Conservation (phyloP, 1,139 yeast species). For the Zygoascus sp. region DNA sequence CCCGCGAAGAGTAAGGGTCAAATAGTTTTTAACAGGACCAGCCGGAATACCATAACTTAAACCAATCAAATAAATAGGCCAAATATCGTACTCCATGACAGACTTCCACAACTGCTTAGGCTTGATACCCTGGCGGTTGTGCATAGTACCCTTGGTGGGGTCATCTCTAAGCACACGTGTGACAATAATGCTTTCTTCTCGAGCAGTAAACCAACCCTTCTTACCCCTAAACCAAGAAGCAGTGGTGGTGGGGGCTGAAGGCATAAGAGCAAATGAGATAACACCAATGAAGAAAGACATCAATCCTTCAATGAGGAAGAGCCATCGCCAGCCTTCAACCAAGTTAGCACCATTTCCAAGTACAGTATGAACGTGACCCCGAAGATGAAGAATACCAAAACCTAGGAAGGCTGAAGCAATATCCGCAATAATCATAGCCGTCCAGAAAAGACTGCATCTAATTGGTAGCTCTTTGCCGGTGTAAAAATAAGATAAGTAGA, state of each 20-base stretch:
- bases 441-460: slow-evolving; percentile 47
- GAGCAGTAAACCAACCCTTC: slow-evolving; percentile 56
- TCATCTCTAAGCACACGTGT: slow-evolving; percentile 60
- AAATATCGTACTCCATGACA: slow-evolving; percentile 49
- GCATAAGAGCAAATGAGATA: slow-evolving; percentile 13
- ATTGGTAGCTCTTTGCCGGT: slow-evolving; percentile 46
- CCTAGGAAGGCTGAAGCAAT: slow-evolving; percentile 40
- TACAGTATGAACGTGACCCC: slow-evolving; percentile 9
- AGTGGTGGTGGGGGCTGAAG: slow-evolving; percentile 16
- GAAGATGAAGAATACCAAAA: slow-evolving; percentile 39
- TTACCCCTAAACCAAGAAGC: slow-evolving; percentile 38
- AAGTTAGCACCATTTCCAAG: slow-evolving; percentile 29
- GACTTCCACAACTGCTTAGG: slow-evolving; percentile 40
- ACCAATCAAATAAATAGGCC: slow-evolving; percentile 56
- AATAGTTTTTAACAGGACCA: slow-evolving; percentile 44
- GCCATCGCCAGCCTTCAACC: slow-evolving; percentile 45
- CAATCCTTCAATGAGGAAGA: slow-evolving; percentile 46
- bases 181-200: slow-evolving; percentile 56
- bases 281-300: slow-evolving; percentile 48
- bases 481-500: slow-evolving; percentile 53
- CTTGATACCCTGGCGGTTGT: slow-evolving; percentile 54
- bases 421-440: slow-evolving; percentile 23
- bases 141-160: slow-evolving; percentile 64
- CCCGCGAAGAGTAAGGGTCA: slow-evolving; percentile 48
- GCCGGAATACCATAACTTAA: slow-evolving; percentile 42